Evolutionary conservation across 768 basidiomycete species (phyloP), one percentile per base, ranked within the genome.

Genomic region (Mycena epipterygia): DNA sequence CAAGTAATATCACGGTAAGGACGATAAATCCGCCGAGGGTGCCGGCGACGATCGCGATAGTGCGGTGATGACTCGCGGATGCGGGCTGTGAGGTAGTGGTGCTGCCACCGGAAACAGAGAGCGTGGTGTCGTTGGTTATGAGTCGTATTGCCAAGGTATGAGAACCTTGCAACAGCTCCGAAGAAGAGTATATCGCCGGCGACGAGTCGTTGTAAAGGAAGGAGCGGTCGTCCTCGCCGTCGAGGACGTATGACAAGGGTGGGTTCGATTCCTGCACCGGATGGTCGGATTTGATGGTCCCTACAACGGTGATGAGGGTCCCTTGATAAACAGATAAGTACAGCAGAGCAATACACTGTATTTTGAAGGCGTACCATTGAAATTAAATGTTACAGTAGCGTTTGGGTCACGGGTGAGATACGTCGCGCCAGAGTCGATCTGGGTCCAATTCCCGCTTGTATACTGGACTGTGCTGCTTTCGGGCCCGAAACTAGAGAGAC

Each of bases 131-230:
- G 29, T 63, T 62, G 52, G 33, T 70, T 2, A 66, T 19, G 39
- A 74, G 72, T 19, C 67, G 70, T 49, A 77, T 66, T 25, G 68
- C 41, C 55, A 77, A 46, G 42, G 67, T 72, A 55, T 77, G 76
- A 5, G 30, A 39, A 2, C 74, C 76, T 7, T 25, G 62, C 35
- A 23, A 35, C 9, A 77, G 65, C 13, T 56, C 32, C 14, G 64
- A 68, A 6, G 76, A 74, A 23, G 75, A 58, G 55, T 77, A 77
- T 42, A 76, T 56, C 51, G 46, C 41, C 12, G 59, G 49, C 2
- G 57, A 41, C 11, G 70, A 66, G 44, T 52, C 42, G 64, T 71
- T 64, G 67, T 64, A 75, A 44, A 62, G 33, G 56, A 71, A 67
- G 5, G 64, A 61, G 57, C 32, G 33, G 57, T 73, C 70, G 29